A percentile compares a stretch with the other conserved stretches of the same genome.
Evolutionary conservation across 2,329 filamentous ascomycete genomes (phyloP).

Genomic region (Alternaria panax): DNA sequence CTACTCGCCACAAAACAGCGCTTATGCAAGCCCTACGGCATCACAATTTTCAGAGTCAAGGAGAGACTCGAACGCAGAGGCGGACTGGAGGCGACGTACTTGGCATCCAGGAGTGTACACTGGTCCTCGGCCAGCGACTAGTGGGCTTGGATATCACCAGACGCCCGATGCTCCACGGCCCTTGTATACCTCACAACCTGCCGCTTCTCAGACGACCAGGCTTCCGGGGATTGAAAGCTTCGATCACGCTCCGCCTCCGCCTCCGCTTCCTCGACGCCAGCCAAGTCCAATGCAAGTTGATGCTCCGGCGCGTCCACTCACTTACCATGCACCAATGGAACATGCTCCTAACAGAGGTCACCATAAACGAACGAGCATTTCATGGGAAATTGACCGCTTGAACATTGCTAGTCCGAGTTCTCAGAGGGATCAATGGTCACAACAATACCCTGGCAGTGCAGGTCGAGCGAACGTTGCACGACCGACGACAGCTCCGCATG

Average conservation of each 20-base stretch:
- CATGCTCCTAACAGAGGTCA: conserved; percentile 33
- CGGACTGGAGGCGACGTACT: conserved; percentile 82
- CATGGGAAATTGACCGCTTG: conserved; percentile 72
- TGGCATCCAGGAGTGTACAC: conserved; percentile 84
- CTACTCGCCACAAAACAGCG: conserved; percentile 66
- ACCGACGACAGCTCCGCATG: conserved; percentile 50
- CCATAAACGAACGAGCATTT: conserved; percentile 49
- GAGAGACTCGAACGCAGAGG: conserved; percentile 74
- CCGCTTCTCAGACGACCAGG: conserved; percentile 68
- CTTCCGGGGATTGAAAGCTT: conserved; percentile 94
- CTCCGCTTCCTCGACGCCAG: conserved; percentile 67
- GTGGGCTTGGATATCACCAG: conserved; percentile 77
- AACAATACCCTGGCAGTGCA: conserved; percentile 37
- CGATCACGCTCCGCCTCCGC: conserved; percentile 73
- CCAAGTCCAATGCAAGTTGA: conserved; percentile 83
- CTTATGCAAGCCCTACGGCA: conserved; percentile 71
- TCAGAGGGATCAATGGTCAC: conserved; percentile 44
- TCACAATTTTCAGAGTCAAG: conserved; percentile 69
- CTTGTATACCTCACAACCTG: conserved; percentile 61
- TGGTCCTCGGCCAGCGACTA: conserved; percentile 68
- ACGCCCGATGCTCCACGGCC: conserved; percentile 70
- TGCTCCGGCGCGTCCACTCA: conserved; percentile 53
- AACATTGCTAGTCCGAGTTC: conserved; percentile 64
- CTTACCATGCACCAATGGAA: conserved; percentile 47
- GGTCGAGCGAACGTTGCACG: conserved; percentile 31